Evolutionary conservation across 495 filamentous ascomycete species (phyloP), one percentile per base, ranked within the genome.

Genomic region (Penicillium salamii): DNA sequence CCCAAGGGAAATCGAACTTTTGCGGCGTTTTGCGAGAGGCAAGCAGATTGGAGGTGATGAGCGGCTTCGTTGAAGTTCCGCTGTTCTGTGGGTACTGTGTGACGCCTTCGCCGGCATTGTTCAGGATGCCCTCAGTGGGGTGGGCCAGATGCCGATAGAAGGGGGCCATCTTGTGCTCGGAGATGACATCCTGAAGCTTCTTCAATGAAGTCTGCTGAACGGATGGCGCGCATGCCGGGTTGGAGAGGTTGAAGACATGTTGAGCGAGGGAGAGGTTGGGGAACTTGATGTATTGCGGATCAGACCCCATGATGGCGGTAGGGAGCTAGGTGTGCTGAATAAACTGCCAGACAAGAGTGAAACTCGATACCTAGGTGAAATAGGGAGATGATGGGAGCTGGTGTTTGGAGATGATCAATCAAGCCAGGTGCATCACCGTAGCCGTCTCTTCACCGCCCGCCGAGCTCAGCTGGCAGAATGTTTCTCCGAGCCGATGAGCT

Each of bases 221-320:
- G 31, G 80, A 52, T 50, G 78, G 72, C 21, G 85, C 66, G 50
- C 91, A 83, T 57, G 88, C 84, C 54, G 91, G 85, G 72, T 96
- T 96, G 59, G 90, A 91, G 74, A 97, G 79, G 66, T 88, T 89
- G 80, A 98, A 98, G 75, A 98, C 91, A 72, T 96, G 85, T 78
- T 97, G 95, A 57, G 93, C 84, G 65, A 98, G 83, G 59, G 86
- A 78, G 64, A 98, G 87, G 65, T 93, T 77, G 45, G 93, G 93
- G 72, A 91, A 97, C 70, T 91, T 91, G 60, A 90, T 86, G 77
- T 93, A 97, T 69, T 95, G 93, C 46, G 91, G 91, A 77, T 98
- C 93, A 62, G 90, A 89, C 60, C 91, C 93, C 93, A 98, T 98
- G 58, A 49, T 86, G 72, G 53, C 55, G 61, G 46, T 31, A 29